phyloP scores from a whole-genome alignment of 2,329 filamentous ascomycete genomes.

The Pseudogymnoascus destructans region DNA sequence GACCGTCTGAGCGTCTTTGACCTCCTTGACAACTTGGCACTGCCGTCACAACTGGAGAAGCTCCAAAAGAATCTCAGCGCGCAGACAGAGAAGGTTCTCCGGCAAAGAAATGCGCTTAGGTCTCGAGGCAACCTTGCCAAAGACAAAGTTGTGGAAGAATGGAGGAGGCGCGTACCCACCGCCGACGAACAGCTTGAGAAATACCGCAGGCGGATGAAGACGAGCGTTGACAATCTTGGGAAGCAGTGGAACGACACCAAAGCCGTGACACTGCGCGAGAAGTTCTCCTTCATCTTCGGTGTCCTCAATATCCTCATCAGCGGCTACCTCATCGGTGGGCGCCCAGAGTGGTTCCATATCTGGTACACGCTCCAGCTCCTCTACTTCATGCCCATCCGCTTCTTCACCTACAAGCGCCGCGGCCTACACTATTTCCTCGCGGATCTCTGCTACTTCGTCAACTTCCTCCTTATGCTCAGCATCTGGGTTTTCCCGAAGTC shows the following conservation, averaged over 20 bases:
- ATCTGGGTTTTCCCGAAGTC: constrained; percentile 86
- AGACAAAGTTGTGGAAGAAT: constrained; percentile 83
- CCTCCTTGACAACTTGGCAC: constrained; percentile 81
- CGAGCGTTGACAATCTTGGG: constrained; percentile 76
- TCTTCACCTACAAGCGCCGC: constrained; percentile 77
- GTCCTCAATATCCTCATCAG: constrained; percentile 97
- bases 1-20: constrained; percentile 88
- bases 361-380: constrained; percentile 84
- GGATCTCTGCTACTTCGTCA: constrained; percentile 97
- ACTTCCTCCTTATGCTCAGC: constrained; percentile 66
- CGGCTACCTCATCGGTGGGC: constrained; percentile 81
- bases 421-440: constrained; percentile 96
- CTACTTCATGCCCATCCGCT: constrained; percentile 96
- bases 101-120: constrained; percentile 69
- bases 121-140: constrained; percentile 65
- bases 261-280: constrained; percentile 78
- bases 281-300: constrained; percentile 89
- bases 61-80: constrained; percentile 69
- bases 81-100: constrained; percentile 74
- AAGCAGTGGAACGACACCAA: constrained; percentile 81
- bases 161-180: constrained; percentile 71
- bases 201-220: constrained; percentile 77
- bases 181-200: constrained; percentile 87
- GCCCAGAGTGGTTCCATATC: constrained; percentile 72
- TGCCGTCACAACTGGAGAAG: constrained; percentile 83